Percentiles rank a stretch among this genome's conserved stretches.
phyloP scores from a whole-genome alignment of 2,329 filamentous ascomycete genomes.

The Aurifilum marmelostoma region DNA sequence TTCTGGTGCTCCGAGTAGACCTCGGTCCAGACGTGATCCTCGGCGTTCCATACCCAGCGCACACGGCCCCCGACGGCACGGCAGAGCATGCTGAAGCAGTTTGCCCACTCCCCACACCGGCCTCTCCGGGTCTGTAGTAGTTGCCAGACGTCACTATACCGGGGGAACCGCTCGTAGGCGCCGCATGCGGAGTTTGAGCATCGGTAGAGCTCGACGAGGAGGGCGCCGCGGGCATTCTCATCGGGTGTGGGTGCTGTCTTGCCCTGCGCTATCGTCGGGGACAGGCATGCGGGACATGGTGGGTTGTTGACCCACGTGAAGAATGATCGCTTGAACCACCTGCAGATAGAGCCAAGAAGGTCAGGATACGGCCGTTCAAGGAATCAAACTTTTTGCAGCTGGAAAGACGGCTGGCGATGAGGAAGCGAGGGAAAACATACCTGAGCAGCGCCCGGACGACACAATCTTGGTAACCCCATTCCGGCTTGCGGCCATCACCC shows the following conservation, averaged over 20 bases:
- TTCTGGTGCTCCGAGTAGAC: slow-evolving; percentile 93
- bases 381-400: no score
- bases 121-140: slow-evolving; percentile 84
- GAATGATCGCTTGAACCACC: slow-evolving; percentile 95
- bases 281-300: slow-evolving; percentile 77
- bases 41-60: slow-evolving; percentile 97
- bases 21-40: slow-evolving; percentile 98
- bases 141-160: slow-evolving; percentile 94
- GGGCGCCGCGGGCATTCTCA: slow-evolving; percentile 84
- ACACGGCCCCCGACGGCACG: slow-evolving; percentile 88
- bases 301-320: slow-evolving; percentile 98
- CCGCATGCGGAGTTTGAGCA: slow-evolving; percentile 79
- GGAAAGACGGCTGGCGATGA: no score
- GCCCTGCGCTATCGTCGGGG: slow-evolving; percentile 80
- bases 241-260: slow-evolving; percentile 85
- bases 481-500: slow-evolving; percentile 75
- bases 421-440: slow-evolving; percentile 51
- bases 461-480: slow-evolving; percentile 98
- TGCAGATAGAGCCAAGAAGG: slow-evolving; percentile 39
- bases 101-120: slow-evolving; percentile 93
- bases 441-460: slow-evolving; percentile 85
- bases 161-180: slow-evolving; percentile 84
- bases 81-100: slow-evolving; percentile 98
- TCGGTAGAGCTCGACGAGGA: slow-evolving; percentile 85
- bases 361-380: slow-evolving; percentile 10